phyloP scores from a whole-genome alignment of 1,284 basidiomycete genomes.

The Vanrija sp. region DNA sequence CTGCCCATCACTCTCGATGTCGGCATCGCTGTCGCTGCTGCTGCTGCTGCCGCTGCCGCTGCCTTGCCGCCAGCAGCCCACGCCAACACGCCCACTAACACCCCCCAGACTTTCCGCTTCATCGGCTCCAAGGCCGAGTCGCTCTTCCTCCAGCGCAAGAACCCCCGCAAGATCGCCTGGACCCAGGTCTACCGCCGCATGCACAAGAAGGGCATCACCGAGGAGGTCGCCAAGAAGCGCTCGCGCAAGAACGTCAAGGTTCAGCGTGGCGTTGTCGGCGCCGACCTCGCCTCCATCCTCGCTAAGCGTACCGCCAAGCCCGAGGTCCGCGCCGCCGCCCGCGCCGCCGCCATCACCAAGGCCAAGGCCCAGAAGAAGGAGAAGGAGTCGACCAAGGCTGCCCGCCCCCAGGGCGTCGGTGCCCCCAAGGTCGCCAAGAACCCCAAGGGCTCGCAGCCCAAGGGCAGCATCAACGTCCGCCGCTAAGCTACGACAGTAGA shows the following conservation, averaged over 20 bases:
- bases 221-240: constrained; percentile 98
- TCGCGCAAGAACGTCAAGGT: constrained; percentile 95
- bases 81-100: too few species aligned
- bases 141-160: constrained; percentile 98
- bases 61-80: not conserved
- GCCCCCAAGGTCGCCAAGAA: constrained; percentile 90
- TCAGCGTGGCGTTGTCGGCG: constrained; percentile 97
- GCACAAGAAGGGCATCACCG: constrained; percentile 99
- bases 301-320: constrained; percentile 89
- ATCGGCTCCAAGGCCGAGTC: constrained; percentile 85
- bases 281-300: constrained; percentile 83
- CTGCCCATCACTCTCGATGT: too few species aligned
- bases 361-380: constrained; percentile 94
- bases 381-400: constrained; percentile 85
- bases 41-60: not conserved
- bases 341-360: constrained; percentile 80
- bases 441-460: constrained; percentile 69
- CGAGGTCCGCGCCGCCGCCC: constrained; percentile 74
- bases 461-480: constrained; percentile 38
- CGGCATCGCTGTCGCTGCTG: too few species aligned
- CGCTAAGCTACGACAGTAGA: constrained; percentile 30
- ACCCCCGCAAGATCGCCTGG: constrained; percentile 99
- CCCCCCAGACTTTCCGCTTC: constrained; percentile 81
- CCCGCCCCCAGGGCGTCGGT: constrained; percentile 57
- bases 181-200: constrained; percentile 91